phyloP scores from a whole-genome alignment of 1,284 basidiomycete species.

The Malassezia yamatoensis region DNA sequence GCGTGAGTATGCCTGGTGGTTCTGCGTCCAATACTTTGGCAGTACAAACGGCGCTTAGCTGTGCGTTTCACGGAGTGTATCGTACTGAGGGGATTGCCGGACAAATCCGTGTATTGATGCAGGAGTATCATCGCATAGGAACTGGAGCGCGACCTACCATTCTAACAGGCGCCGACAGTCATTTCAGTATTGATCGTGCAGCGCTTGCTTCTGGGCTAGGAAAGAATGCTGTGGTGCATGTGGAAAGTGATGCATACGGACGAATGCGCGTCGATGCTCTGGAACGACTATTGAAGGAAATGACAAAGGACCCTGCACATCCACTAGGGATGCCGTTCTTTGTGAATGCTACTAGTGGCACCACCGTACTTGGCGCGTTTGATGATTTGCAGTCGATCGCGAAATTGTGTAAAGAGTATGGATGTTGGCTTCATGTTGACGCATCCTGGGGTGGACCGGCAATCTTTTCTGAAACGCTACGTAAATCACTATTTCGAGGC shows the following conservation, averaged over 20 bases:
- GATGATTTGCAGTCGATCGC: conserved; percentile 46
- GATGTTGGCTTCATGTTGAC: conserved; percentile 50
- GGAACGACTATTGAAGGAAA: conserved; percentile 16
- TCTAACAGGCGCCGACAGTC: conserved; percentile 48
- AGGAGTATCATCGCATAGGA: conserved; percentile 14
- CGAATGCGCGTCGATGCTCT: conserved; percentile 32
- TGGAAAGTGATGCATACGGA: conserved; percentile 38
- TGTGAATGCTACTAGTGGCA: conserved; percentile 50
- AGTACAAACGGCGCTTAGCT: conserved; percentile 48
- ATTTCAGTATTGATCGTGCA: conserved; percentile 49
- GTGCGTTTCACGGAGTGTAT: conserved; percentile 45
- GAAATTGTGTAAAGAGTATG: conserved; percentile 29
- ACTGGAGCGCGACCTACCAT: conserved; percentile 35
- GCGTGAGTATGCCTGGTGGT: conserved; percentile 48
- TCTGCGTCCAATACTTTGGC: conserved; percentile 49
- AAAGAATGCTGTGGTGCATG: conserved; percentile 41
- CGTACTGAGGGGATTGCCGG: conserved; percentile 38
- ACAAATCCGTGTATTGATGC: conserved; percentile 16
- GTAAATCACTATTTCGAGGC: conserved; percentile 34
- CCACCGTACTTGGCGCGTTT: conserved; percentile 49
- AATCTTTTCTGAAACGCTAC: conserved; percentile 36
- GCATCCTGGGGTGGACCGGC: conserved; percentile 50
- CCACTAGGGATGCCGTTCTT: conserved; percentile 45
- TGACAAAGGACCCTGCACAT: conserved; percentile 12
- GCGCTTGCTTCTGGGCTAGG: conserved; percentile 50